These are phyloP conservation scores for Trichoderma oligosporum DNA, from an alignment of 2,329 filamentous ascomycete species.

Conservation along the genomic window DNA sequence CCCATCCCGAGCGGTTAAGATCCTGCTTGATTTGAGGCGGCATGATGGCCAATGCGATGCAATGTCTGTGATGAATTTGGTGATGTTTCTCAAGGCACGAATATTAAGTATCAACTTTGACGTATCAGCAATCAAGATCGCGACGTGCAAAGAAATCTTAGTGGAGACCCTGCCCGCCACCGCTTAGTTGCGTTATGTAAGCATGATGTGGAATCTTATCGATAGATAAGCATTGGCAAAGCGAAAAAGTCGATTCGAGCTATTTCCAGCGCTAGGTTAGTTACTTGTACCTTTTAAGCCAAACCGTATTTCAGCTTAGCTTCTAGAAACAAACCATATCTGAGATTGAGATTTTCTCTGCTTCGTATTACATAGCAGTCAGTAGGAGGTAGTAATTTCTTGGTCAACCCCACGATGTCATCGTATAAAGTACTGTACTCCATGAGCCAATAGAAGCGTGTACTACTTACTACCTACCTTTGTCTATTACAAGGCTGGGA, in stretches of 20 bases:
- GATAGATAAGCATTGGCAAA: constrained; percentile 23
- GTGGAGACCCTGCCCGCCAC: constrained; percentile 10
- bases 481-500: background rate
- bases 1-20: constrained; percentile 92
- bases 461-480: too few relatives aligned
- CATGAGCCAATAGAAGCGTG: too few relatives aligned
- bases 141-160: constrained; percentile 14
- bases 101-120: background rate
- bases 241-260: background rate
- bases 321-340: constrained; percentile 1
- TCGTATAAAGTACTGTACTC: too few relatives aligned
- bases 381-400: too few relatives aligned
- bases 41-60: constrained; percentile 45
- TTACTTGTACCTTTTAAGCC: background rate
- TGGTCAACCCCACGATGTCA: too few relatives aligned
- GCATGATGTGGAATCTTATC: constrained; percentile 25
- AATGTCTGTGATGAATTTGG: background rate
- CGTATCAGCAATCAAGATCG: constrained; percentile 6
- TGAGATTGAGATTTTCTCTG: too few relatives aligned
- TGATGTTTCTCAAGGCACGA: background rate
- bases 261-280: background rate
- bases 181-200: constrained; percentile 14
- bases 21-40: constrained; percentile 94
- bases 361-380: too few relatives aligned
- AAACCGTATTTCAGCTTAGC: background rate